Evolutionary conservation across 257 asterid species (phyloP).

Genomic region (Solanum corneliomulleri): DNA sequence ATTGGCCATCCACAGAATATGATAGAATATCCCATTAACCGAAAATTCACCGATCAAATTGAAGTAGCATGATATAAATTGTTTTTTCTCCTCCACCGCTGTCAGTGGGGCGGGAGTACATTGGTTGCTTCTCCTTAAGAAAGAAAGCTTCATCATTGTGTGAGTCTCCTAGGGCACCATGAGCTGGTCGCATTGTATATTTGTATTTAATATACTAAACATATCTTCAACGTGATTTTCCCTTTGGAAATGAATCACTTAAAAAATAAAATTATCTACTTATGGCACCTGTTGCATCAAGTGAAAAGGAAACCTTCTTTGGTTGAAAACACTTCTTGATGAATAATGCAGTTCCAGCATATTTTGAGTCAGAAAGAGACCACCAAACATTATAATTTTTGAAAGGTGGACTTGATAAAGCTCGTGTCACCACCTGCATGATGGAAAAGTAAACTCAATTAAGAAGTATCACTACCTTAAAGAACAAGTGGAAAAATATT

Average conservation of each 20-base stretch:
- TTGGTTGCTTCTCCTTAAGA: background rate
- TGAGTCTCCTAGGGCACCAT: background rate
- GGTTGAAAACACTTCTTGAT: constrained; percentile 74
- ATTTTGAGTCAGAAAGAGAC: constrained; percentile 92
- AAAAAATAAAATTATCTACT: background rate
- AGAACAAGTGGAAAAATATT: background rate
- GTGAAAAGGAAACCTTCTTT: constrained; percentile 59
- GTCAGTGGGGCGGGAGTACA: background rate
- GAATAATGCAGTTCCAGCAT: constrained; percentile 89
- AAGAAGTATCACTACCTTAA: background rate
- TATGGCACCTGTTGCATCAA: constrained; percentile 59
- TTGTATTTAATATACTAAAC: background rate
- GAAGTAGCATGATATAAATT: background rate
- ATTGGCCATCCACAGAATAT: background rate
- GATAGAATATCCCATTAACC: background rate
- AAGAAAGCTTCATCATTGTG: background rate
- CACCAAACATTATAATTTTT: constrained; percentile 77
- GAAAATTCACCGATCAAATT: background rate
- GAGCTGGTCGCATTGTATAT: background rate
- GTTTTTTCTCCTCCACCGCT: background rate
- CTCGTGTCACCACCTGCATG: constrained; percentile 67
- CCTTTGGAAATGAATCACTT: background rate
- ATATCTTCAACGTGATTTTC: background rate
- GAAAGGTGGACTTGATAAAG: constrained; percentile 58
- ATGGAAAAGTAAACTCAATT: background rate